phyloP scores from a whole-genome alignment of 139 green algal species.

The Chlamydomonas eustigma region DNA sequence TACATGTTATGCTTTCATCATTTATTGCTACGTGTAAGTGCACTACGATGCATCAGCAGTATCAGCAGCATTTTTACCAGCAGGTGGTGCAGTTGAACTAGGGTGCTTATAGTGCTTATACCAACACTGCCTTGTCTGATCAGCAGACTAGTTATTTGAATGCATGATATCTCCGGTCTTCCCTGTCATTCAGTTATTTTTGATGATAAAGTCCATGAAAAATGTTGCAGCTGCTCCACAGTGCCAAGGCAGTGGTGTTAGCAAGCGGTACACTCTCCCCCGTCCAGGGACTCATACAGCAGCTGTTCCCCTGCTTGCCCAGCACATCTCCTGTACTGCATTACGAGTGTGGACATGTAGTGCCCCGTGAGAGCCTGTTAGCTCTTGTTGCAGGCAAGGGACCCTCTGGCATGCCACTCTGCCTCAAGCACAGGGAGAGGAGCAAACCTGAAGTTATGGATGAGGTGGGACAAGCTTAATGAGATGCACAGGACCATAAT shows the following conservation, averaged over 20 bases:
- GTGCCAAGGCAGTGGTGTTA: constrained; percentile 72
- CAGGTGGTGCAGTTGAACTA: too few relatives aligned
- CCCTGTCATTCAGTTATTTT: too few relatives aligned
- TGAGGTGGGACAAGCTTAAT: constrained; percentile 42
- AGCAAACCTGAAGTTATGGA: constrained; percentile 44
- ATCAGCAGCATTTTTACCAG: too few relatives aligned
- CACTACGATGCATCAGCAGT: too few relatives aligned
- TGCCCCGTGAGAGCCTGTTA: constrained; percentile 60
- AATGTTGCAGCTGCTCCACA: not conserved
- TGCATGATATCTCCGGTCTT: too few relatives aligned
- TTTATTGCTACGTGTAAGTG: too few relatives aligned
- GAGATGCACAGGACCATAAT: not conserved
- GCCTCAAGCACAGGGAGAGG: constrained; percentile 57
- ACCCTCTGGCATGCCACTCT: constrained; percentile 60
- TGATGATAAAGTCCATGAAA: too few relatives aligned
- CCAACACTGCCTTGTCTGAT: too few relatives aligned
- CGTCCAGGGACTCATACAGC: constrained; percentile 25
- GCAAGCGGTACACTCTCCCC: constrained; percentile 90
- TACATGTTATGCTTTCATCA: not conserved
- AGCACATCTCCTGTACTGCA: constrained; percentile 31
- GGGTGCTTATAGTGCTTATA: too few relatives aligned
- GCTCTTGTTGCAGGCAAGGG: constrained; percentile 54
- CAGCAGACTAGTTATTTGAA: too few relatives aligned
- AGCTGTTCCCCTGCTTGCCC: constrained; percentile 34
- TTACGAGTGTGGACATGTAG: constrained; percentile 88